Percentiles rank a stretch among this genome's conserved stretches.
Evolutionary conservation across 345 rosid genomes (phyloP).

Genomic region (Corchorus capsularis): DNA sequence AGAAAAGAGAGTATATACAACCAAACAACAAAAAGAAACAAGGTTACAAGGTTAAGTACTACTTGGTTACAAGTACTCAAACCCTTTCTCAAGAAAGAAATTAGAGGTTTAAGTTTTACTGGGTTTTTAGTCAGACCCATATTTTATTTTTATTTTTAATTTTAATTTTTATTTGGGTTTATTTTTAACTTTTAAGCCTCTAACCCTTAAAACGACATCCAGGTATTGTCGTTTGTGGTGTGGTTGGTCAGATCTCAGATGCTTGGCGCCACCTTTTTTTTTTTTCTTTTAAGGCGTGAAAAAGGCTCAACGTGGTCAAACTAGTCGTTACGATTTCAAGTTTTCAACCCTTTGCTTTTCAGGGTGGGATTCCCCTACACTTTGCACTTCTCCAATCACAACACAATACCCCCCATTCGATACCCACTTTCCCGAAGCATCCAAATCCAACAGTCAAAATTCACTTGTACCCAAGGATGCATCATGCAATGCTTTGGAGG

Average conservation of each 20-base stretch:
- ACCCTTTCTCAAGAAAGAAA: no score
- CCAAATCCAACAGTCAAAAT: constrained; percentile 30
- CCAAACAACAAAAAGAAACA: constrained; percentile 5
- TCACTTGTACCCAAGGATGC: constrained; percentile 16
- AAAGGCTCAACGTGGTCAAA: neutral
- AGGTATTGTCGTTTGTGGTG: no score
- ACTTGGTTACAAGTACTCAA: neutral
- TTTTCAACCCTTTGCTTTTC: no score
- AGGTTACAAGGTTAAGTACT: no score
- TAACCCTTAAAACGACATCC: no score
- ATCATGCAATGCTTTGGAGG: neutral
- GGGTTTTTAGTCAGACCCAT: neutral
- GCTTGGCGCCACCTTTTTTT: no score
- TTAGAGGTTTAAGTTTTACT: neutral
- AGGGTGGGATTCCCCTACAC: neutral
- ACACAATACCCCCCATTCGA: neutral
- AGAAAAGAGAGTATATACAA: neutral
- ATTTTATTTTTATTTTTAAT: neutral
- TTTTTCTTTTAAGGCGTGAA: no score
- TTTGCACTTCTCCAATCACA: constrained; percentile 36
- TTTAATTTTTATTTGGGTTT: no score
- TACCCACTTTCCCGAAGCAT: constrained; percentile 7
- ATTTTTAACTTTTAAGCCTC: no score
- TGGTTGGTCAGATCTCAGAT: no score
- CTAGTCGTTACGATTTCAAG: neutral